A percentile compares a stretch with the other conserved stretches of the same genome.
Conservation (phyloP, 345 rosid species). For the Lepidium sativum region DNA sequence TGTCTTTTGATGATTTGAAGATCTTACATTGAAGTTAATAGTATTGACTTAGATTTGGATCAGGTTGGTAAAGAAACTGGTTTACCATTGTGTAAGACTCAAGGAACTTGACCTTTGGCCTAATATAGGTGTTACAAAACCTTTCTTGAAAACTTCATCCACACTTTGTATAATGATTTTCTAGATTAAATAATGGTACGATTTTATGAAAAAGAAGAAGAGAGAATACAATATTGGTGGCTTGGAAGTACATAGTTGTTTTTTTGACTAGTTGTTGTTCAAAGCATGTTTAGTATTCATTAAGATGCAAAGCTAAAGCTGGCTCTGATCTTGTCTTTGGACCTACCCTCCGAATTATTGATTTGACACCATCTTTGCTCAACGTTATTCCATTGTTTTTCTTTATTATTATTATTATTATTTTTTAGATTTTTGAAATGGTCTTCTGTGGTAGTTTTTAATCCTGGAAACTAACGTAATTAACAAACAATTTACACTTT, state of each 20-base stretch:
- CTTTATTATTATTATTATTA: neutral
- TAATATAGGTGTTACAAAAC: neutral
- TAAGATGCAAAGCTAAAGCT: conserved; percentile 25
- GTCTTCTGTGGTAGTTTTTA: neutral
- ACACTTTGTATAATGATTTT: neutral
- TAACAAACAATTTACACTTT: neutral
- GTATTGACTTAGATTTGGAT: neutral
- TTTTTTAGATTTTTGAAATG: neutral
- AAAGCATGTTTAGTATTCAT: conserved; percentile 9
- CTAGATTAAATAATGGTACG: neutral
- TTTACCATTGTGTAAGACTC: neutral
- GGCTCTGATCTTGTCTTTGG: conserved; percentile 4
- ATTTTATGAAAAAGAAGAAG: neutral
- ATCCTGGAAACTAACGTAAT: neutral
- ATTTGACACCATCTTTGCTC: neutral
- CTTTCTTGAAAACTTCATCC: neutral
- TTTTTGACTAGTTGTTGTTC: conserved; percentile 5
- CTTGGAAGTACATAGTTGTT: neutral
- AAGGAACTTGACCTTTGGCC: conserved; percentile 1
- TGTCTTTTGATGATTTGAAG: conserved; percentile 14
- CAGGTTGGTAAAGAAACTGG: neutral
- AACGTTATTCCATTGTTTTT: neutral
- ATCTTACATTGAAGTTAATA: conserved; percentile 19
- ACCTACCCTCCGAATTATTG: neutral
- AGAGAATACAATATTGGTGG: neutral